Conservation (phyloP, 768 basidiomycete genomes). For the Naganishia friedmannii region DNA sequence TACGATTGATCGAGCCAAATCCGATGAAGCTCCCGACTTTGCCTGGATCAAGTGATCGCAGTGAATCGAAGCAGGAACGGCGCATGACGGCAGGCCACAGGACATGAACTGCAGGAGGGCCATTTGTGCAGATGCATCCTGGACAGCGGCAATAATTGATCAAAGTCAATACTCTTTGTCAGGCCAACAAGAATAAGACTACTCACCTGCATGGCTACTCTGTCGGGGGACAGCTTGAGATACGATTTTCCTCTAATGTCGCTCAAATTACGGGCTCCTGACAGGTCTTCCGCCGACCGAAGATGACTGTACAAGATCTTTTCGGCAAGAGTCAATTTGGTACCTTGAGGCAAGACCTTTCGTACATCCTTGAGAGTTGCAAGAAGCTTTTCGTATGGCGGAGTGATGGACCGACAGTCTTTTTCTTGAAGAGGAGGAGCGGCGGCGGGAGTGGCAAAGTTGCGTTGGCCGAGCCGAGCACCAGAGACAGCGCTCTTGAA, state of each 20-base stretch:
- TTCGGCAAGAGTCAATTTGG: slow-evolving; percentile 89
- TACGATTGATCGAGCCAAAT: slow-evolving; percentile 71
- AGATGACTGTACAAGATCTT: slow-evolving; percentile 96
- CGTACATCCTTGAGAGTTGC: slow-evolving; percentile 70
- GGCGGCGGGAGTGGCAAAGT: slow-evolving; percentile 45
- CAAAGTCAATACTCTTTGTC: background rate
- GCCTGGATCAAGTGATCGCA: slow-evolving; percentile 98
- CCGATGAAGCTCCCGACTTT: slow-evolving; percentile 76
- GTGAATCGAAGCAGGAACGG: slow-evolving; percentile 75
- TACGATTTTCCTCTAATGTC: slow-evolving; percentile 81
- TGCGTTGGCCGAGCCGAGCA: slow-evolving; percentile 26
- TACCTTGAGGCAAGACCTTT: slow-evolving; percentile 60
- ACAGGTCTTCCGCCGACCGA: slow-evolving; percentile 70
- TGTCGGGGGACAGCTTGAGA: slow-evolving; percentile 81
- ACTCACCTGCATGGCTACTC: slow-evolving; percentile 95
- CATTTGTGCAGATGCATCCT: slow-evolving; percentile 57
- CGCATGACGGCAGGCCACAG: slow-evolving; percentile 75
- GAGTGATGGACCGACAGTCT: slow-evolving; percentile 72
- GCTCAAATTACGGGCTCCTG: slow-evolving; percentile 55
- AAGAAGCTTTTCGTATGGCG: slow-evolving; percentile 72
- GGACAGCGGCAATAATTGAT: background rate
- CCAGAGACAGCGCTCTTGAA: background rate
- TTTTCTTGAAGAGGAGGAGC: slow-evolving; percentile 55
- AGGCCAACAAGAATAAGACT: slow-evolving; percentile 36
- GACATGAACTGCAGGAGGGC: slow-evolving; percentile 94